These are phyloP conservation scores for Parachaetomium inaequale DNA, from an alignment of 495 filamentous ascomycete species.

Conservation along the genomic window DNA sequence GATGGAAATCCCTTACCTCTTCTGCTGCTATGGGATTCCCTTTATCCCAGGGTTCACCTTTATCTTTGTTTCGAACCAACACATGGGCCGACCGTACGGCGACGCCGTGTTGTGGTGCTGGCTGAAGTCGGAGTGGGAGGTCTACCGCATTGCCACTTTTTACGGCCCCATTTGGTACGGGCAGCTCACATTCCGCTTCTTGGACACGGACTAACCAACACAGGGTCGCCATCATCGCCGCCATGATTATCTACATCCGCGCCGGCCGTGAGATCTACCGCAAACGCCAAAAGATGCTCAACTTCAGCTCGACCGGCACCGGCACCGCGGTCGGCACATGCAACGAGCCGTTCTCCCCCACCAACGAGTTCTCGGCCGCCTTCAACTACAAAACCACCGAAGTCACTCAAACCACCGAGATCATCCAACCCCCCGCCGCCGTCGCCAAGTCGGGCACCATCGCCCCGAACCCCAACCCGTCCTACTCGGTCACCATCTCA, in stretches of 20 bases:
- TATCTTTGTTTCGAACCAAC: slow-evolving; percentile 55
- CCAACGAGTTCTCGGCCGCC: slow-evolving; percentile 23
- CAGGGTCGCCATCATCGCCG: slow-evolving; percentile 62
- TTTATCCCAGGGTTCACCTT: slow-evolving; percentile 66
- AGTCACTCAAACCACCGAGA: slow-evolving; percentile 46
- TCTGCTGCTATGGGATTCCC: slow-evolving; percentile 72
- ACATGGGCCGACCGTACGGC: slow-evolving; percentile 63
- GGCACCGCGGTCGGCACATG: slow-evolving; percentile 9
- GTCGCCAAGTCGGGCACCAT: slow-evolving; percentile 19
- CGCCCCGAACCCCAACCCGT: slow-evolving; percentile 22
- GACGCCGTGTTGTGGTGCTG: slow-evolving; percentile 85
- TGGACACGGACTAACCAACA: slow-evolving; percentile 7
- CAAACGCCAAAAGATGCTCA: slow-evolving; percentile 47
- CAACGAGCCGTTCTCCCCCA: slow-evolving; percentile 13
- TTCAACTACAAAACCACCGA: slow-evolving; percentile 60
- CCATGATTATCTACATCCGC: slow-evolving; percentile 69
- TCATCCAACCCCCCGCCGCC: slow-evolving; percentile 28
- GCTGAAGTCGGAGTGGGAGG: slow-evolving; percentile 62
- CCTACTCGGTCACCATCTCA: slow-evolving; percentile 49
- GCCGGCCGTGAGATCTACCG: slow-evolving; percentile 68
- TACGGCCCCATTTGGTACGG: slow-evolving; percentile 79
- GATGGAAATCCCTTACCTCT: slow-evolving; percentile 69
- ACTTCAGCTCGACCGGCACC: slow-evolving; percentile 39
- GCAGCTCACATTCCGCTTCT: slow-evolving; percentile 1
- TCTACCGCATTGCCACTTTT: slow-evolving; percentile 71